Percentiles rank a stretch among this genome's conserved stretches.
These are phyloP conservation scores for Scutellaria baicalensis DNA, from an alignment of 257 asterid species.

Conservation along the genomic window DNA sequence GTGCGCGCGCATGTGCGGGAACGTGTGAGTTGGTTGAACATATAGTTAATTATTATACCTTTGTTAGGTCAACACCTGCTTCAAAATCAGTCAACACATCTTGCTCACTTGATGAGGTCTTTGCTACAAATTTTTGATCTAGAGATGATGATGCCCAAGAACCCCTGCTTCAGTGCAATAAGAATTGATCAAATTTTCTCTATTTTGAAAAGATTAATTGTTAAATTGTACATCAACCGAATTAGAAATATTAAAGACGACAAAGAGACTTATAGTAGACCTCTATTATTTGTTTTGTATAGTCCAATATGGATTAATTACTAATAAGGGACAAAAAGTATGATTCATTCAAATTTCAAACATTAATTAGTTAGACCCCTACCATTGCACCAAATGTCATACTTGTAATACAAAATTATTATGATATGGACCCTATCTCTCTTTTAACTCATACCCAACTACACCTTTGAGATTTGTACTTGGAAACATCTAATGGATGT, in stretches of 20 bases:
- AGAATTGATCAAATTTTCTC: background rate
- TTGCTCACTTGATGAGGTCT: conserved; percentile 17
- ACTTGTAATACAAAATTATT: conserved; percentile 3
- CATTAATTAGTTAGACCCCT: background rate
- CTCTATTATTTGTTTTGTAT: too few species aligned
- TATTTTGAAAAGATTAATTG: too few species aligned
- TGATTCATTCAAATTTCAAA: too few species aligned
- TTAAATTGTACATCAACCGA: conserved; percentile 1
- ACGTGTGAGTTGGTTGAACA: too few species aligned
- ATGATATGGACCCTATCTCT: conserved; percentile 21
- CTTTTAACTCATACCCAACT: conserved; percentile 27
- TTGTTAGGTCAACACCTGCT: too few species aligned
- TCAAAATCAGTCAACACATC: background rate
- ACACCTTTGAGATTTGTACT: conserved; percentile 20
- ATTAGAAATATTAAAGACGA: background rate
- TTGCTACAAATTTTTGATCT: conserved; percentile 2
- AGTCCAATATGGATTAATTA: too few species aligned
- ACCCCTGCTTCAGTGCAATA: conserved; percentile 9
- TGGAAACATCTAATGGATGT: conserved; percentile 4
- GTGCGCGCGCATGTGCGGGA: too few species aligned
- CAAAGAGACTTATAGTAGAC: too few species aligned
- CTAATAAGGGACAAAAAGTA: too few species aligned
- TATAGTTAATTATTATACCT: too few species aligned
- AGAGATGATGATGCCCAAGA: conserved; percentile 26
- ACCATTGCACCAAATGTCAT: conserved; percentile 23